Evolutionary conservation across 495 filamentous ascomycete species (phyloP).

Genomic region (Penicillium robsamsonii): DNA sequence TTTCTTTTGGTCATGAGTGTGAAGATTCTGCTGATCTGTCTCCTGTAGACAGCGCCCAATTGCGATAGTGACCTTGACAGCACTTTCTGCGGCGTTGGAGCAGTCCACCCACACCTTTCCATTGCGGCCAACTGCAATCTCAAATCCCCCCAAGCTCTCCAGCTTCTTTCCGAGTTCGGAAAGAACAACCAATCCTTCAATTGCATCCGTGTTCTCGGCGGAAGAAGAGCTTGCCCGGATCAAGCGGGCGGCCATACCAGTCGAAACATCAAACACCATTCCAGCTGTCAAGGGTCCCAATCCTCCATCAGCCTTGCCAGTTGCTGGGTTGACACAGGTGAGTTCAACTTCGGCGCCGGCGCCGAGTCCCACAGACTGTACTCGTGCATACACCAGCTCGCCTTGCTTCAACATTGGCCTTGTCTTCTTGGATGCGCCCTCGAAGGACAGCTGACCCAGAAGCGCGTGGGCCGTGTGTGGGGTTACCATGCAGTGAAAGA

Average conservation of each 20-base stretch:
- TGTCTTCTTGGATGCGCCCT: constrained; percentile 87
- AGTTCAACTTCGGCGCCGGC: constrained; percentile 85
- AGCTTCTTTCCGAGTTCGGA: constrained; percentile 79
- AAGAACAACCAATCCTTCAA: constrained; percentile 65
- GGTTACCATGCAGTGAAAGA: constrained; percentile 68
- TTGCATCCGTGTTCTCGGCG: constrained; percentile 58
- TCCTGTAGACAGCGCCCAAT: constrained; percentile 78
- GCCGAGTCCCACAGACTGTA: constrained; percentile 63
- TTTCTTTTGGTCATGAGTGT: constrained; percentile 73
- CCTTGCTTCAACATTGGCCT: constrained; percentile 72
- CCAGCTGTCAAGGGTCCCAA: constrained; percentile 83
- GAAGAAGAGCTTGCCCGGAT: constrained; percentile 51
- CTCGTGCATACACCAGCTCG: constrained; percentile 80
- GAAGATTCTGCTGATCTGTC: constrained; percentile 67
- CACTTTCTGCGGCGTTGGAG: constrained; percentile 55
- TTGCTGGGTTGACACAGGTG: constrained; percentile 79
- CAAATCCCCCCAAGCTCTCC: constrained; percentile 66
- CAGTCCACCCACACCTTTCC: constrained; percentile 87
- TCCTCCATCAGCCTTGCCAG: constrained; percentile 87
- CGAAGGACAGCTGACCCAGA: constrained; percentile 85
- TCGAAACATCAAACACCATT: constrained; percentile 79
- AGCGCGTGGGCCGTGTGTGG: constrained; percentile 71
- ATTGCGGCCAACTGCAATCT: constrained; percentile 92
- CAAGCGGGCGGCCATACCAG: constrained; percentile 77
- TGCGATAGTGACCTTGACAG: constrained; percentile 61